A percentile compares a stretch with the other conserved stretches of the same genome.
Evolutionary conservation across 305 asterid genomes (phyloP).

Genomic region (Monarda citriodora): DNA sequence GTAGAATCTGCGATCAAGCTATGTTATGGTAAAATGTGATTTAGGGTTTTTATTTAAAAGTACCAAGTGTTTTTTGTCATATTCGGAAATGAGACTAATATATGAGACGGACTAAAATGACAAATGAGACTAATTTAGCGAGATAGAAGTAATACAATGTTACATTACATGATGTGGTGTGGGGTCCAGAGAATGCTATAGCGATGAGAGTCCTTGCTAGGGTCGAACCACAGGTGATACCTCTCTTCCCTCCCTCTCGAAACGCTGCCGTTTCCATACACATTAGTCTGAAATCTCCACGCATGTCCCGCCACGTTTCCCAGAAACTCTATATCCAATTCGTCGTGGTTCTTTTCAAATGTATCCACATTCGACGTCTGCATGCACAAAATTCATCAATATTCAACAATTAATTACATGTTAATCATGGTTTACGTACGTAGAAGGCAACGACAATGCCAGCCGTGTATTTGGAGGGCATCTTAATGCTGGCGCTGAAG

Average conservation of each 20-base stretch:
- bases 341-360: slow-evolving; percentile 80
- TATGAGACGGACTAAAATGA: no score
- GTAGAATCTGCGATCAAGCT: slow-evolving; percentile 43
- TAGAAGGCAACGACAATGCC: slow-evolving; percentile 93
- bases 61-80: no score
- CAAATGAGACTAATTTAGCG: no score
- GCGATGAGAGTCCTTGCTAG: slow-evolving; percentile 68
- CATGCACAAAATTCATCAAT: slow-evolving; percentile 15
- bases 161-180: slow-evolving; percentile 59
- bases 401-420: not conserved
- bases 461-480: slow-evolving; percentile 84
- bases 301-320: slow-evolving; percentile 78
- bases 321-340: slow-evolving; percentile 86
- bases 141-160: no score
- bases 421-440: slow-evolving; percentile 30
- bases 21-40: no score
- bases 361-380: slow-evolving; percentile 75
- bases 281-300: slow-evolving; percentile 92
- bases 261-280: slow-evolving; percentile 89
- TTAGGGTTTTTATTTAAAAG: no score
- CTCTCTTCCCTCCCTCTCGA: slow-evolving; percentile 95
- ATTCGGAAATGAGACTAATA: no score
- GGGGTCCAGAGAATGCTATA: slow-evolving; percentile 97
- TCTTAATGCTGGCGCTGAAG: slow-evolving; percentile 88
- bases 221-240: slow-evolving; percentile 92